A percentile compares a stretch with the other conserved stretches of the same genome.
Conservation (phyloP, 306 rosid species). For the Gillenia trifoliata region DNA sequence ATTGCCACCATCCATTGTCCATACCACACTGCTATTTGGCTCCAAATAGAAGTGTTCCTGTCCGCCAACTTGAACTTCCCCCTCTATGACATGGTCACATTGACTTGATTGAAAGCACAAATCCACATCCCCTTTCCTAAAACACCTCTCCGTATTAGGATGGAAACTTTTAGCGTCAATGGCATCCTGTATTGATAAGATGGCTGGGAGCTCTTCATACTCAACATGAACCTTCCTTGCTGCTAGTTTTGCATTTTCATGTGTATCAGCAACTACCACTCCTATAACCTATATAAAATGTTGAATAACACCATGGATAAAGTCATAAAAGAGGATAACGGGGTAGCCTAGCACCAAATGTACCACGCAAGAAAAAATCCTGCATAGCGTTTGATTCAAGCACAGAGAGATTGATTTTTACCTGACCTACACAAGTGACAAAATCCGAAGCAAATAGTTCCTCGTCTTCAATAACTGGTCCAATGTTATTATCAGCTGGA, state of each 20-base stretch:
- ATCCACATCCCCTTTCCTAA: conserved; percentile 78
- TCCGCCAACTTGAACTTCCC: conserved; percentile 87
- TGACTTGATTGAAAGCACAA: conserved; percentile 67
- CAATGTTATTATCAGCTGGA: conserved; percentile 67
- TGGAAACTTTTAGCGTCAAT: conserved; percentile 67
- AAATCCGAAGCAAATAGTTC: conserved; percentile 75
- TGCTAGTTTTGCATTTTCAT: conserved; percentile 88
- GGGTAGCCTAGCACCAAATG: neutral
- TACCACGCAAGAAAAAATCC: neutral
- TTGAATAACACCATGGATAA: conserved; percentile 7
- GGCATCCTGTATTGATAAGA: conserved; percentile 85
- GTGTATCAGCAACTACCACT: conserved; percentile 88
- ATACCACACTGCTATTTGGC: conserved; percentile 70
- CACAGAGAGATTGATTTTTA: conserved; percentile 18
- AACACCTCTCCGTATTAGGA: conserved; percentile 61
- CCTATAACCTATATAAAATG: conserved; percentile 65
- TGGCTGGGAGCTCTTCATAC: conserved; percentile 82
- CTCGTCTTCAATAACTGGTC: conserved; percentile 71
- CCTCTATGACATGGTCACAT: conserved; percentile 78
- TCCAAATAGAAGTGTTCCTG: conserved; percentile 98
- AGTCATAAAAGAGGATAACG: neutral
- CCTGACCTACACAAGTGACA: conserved; percentile 95
- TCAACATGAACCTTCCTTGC: conserved; percentile 61
- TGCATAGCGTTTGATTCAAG: neutral
- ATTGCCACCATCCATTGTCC: conserved; percentile 87